A percentile compares a stretch with the other conserved stretches of the same genome.
Evolutionary conservation across 805 yeast genomes (phyloP).

Genomic region (Dipodascopsis uninucleata): DNA sequence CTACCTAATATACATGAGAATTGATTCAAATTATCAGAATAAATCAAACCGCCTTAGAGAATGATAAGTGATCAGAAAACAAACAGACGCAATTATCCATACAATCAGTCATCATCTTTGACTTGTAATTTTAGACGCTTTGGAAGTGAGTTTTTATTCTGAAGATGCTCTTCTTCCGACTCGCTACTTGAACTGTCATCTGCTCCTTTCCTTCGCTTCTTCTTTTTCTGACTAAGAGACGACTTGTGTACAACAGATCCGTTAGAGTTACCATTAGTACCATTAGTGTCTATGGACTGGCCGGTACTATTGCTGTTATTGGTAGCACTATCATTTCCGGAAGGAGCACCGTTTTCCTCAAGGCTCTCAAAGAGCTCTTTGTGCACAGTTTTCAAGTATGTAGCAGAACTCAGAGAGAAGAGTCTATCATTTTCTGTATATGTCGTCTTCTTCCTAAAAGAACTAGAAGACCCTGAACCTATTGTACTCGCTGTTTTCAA

Average conservation of each 20-base stretch:
- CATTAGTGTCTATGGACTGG: too few species aligned
- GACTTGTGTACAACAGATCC: neutral
- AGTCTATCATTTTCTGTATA: slow-evolving; percentile 25
- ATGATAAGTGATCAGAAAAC: neutral
- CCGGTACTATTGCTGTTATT: too few species aligned
- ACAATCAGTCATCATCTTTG: slow-evolving; percentile 16
- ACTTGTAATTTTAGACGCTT: slow-evolving; percentile 19
- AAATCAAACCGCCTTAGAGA: too few species aligned
- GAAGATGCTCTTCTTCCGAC: slow-evolving; percentile 9
- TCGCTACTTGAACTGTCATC: slow-evolving; percentile 20
- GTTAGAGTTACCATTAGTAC: neutral
- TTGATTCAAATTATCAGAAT: neutral
- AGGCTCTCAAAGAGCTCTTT: slow-evolving; percentile 16
- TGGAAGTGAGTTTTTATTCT: slow-evolving; percentile 9
- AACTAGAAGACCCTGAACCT: slow-evolving; percentile 13
- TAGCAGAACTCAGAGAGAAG: slow-evolving; percentile 29
- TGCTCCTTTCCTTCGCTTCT: slow-evolving; percentile 21
- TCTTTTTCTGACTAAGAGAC: slow-evolving; percentile 15
- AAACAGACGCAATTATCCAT: neutral
- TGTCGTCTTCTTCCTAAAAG: slow-evolving; percentile 11
- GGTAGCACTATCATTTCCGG: neutral
- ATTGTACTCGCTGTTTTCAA: slow-evolving; percentile 42
- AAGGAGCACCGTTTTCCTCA: slow-evolving; percentile 4
- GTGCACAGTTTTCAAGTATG: slow-evolving; percentile 24
- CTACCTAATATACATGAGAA: neutral